Percentiles rank a stretch among this genome's conserved stretches.
Conservation (phyloP, 495 filamentous ascomycete genomes). For the Parmelia sp. region DNA sequence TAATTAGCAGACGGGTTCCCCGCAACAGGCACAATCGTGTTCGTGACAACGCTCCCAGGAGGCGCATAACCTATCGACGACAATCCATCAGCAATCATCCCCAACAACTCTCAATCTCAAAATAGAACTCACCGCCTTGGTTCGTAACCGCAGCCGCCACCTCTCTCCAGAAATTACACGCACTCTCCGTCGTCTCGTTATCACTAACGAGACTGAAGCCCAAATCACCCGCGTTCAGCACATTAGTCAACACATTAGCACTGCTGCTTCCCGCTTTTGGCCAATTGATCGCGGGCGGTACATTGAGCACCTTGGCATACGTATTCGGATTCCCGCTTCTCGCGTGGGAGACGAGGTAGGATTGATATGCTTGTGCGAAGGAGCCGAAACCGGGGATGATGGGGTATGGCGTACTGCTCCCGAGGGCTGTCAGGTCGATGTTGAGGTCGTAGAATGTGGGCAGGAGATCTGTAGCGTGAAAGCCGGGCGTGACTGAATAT, state of each 20-base stretch:
- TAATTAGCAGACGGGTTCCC: slow-evolving; percentile 15
- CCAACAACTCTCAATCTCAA: neutral
- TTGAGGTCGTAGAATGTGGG: slow-evolving; percentile 31
- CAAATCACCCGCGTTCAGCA: slow-evolving; percentile 35
- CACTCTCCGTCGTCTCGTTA: slow-evolving; percentile 29
- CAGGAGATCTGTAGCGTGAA: slow-evolving; percentile 32
- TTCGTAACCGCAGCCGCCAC: slow-evolving; percentile 34
- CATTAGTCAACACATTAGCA: slow-evolving; percentile 26
- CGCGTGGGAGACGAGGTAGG: slow-evolving; percentile 37
- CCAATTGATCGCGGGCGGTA: slow-evolving; percentile 36
- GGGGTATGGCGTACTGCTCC: slow-evolving; percentile 8
- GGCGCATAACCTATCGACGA: slow-evolving; percentile 30
- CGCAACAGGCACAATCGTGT: slow-evolving; percentile 6
- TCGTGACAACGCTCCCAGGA: slow-evolving; percentile 26
- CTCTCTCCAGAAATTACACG: slow-evolving; percentile 36
- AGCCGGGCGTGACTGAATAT: slow-evolving; percentile 35
- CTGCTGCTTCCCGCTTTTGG: slow-evolving; percentile 26
- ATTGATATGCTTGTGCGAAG: slow-evolving; percentile 36
- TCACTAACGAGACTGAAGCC: slow-evolving; percentile 33
- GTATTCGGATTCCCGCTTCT: slow-evolving; percentile 36
- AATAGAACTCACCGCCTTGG: slow-evolving; percentile 26
- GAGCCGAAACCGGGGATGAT: slow-evolving; percentile 30
- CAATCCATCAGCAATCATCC: neutral
- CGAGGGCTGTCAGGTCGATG: slow-evolving; percentile 30
- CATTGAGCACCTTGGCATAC: slow-evolving; percentile 30